Conservation (phyloP, 805 yeast genomes). For the Candida namnaoensis region DNA sequence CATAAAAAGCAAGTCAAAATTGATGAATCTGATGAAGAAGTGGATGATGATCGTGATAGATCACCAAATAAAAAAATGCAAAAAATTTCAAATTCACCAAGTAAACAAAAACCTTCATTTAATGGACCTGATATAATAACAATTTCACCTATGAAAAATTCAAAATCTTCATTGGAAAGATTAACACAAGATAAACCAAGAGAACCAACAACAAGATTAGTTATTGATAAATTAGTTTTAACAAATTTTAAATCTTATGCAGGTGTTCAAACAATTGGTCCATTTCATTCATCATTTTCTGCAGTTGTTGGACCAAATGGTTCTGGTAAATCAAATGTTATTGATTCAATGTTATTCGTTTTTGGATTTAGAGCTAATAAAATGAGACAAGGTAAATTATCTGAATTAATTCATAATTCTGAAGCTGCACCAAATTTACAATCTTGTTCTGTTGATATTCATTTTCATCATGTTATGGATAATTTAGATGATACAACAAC, state of each 20-base stretch:
- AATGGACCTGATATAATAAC: constrained; percentile 30
- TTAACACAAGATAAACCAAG: constrained; percentile 15
- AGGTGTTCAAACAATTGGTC: constrained; percentile 88
- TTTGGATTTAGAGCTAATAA: constrained; percentile 95
- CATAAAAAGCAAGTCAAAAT: too few relatives aligned
- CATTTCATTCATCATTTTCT: constrained; percentile 86
- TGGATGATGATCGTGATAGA: constrained; percentile 8
- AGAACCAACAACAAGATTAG: constrained; percentile 49
- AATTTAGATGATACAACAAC: constrained; percentile 34
- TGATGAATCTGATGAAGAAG: too few relatives aligned
- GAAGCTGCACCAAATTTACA: constrained; percentile 56
- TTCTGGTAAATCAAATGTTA: constrained; percentile 95
- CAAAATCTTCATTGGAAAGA: constrained; percentile 20
- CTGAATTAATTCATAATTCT: constrained; percentile 89
- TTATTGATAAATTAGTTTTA: constrained; percentile 64
- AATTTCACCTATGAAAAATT: constrained; percentile 29
- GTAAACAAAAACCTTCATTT: constrained; percentile 19
- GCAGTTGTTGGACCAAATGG: constrained; percentile 99
- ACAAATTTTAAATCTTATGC: constrained; percentile 94
- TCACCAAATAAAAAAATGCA: constrained; percentile 22
- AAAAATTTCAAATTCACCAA: too few relatives aligned
- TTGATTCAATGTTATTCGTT: constrained; percentile 91
- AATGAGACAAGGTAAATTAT: constrained; percentile 92
- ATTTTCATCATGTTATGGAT: constrained; percentile 73
- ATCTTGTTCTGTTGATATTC: constrained; percentile 86